Base-by-base conservation (phyloP, 2,329 filamentous ascomycete genomes). In the Claviceps citrina region DNA sequence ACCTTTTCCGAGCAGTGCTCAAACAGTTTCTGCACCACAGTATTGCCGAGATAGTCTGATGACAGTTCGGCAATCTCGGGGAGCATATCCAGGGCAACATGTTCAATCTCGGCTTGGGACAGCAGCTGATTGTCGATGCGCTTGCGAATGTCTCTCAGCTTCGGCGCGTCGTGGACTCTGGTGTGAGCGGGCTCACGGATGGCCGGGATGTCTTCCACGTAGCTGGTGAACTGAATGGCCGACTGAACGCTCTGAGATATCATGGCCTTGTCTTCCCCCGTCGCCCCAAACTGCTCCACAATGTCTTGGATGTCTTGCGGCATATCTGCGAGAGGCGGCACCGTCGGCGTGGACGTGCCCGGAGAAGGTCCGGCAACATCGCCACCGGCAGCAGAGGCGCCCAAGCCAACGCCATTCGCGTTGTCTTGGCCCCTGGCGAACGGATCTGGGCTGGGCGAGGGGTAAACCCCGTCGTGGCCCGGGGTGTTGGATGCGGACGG, bases 21-120 rank as follows among this genome's bases (percentile, higher is more conserved):
- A 55, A 98, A 98, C 34, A 98, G 68, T 63, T 98, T 98, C 64
- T 98, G 91, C 15, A 98, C 89, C n/a, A 98, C 91, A 0, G 91
- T 98, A 64, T 98, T 98, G 51, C 91, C 91, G 25, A 98, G 73
- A 53, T 98, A 98, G 61, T 98, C 91, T 0, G 89, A 94, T 2
- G 91, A 74, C 19, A 98, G 69, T 61, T 98, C 91, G 4, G 87
- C 85, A 56, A 98, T 91, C 59, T 98, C 91, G 8, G 89, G 85
- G 13, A 98, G 73, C 91, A 98, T 98, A 46, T 84, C 84, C 45
- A 84, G 70, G 31, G 91, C 91, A 46, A 91, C 93, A 47, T 78
- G 81, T 60, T 98, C 91, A 49, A 96, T 93, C 59, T 98, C 91
- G 15, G 79, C 69, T 44, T 82, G 74, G 1, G 83, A 81, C 58